Evolutionary conservation across 2,329 filamentous ascomycete genomes (phyloP).

Genomic region (Chaetothyriales sp.): DNA sequence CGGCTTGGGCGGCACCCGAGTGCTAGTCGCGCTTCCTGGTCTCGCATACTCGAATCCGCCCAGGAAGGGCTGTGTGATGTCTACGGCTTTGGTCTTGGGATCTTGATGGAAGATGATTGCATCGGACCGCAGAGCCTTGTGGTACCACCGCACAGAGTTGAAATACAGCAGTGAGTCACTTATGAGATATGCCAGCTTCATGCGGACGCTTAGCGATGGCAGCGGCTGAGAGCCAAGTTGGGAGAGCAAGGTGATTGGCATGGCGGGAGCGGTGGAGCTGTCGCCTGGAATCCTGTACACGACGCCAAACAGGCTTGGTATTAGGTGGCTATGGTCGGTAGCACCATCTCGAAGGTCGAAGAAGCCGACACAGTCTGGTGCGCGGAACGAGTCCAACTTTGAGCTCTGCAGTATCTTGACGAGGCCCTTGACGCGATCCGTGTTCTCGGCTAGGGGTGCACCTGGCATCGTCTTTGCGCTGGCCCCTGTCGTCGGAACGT

Average conservation of each 20-base stretch:
- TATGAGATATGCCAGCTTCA: slow-evolving; percentile 39
- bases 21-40: slow-evolving; percentile 31
- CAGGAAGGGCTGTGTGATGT: slow-evolving; percentile 27
- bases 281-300: slow-evolving; percentile 34
- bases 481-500: slow-evolving; percentile 12
- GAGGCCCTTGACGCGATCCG: slow-evolving; percentile 37
- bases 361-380: slow-evolving; percentile 39
- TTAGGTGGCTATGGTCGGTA: slow-evolving; percentile 12
- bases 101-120: slow-evolving; percentile 40
- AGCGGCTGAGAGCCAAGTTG: slow-evolving; percentile 31
- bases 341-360: slow-evolving; percentile 30
- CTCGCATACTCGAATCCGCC: slow-evolving; percentile 44
- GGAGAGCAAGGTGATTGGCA: slow-evolving; percentile 36
- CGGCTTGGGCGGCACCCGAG: slow-evolving; percentile 22
- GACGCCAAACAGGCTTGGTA: slow-evolving; percentile 35
- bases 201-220: slow-evolving; percentile 39
- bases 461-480: slow-evolving; percentile 19
- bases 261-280: slow-evolving; percentile 7
- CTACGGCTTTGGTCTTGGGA: not conserved
- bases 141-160: slow-evolving; percentile 43
- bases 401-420: slow-evolving; percentile 22
- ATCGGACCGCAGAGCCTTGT: slow-evolving; percentile 43
- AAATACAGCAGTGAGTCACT: slow-evolving; percentile 43
- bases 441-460: slow-evolving; percentile 30
- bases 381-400: slow-evolving; percentile 30